Conservation (phyloP, 1,284 basidiomycete species). For the Irpex rosettiformis region DNA sequence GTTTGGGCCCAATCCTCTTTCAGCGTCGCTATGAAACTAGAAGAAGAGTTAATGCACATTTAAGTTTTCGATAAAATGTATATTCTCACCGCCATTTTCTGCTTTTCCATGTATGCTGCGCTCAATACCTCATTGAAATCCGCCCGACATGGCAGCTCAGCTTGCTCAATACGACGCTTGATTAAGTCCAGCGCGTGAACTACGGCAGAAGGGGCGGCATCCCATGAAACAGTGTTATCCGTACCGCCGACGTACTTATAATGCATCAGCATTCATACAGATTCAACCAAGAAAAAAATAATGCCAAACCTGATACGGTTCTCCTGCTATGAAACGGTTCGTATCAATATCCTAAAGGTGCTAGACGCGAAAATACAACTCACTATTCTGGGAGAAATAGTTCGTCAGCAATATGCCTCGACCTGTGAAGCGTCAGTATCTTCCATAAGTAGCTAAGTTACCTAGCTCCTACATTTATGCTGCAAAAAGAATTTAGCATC, state of each 20-base stretch:
- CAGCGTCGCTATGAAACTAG: conserved; percentile 76
- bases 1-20: conserved; percentile 64
- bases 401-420: conserved; percentile 68
- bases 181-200: conserved; percentile 55
- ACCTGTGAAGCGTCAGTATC: conserved; percentile 35
- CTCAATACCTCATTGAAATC: conserved; percentile 75
- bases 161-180: conserved; percentile 38
- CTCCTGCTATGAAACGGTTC: conserved; percentile 46
- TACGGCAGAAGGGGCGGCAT: conserved; percentile 54
- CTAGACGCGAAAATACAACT: conserved; percentile 26
- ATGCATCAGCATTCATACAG: background rate
- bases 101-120: conserved; percentile 77
- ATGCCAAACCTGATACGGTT: conserved; percentile 59
- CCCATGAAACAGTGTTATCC: conserved; percentile 63
- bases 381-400: conserved; percentile 82
- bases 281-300: background rate
- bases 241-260: conserved; percentile 71
- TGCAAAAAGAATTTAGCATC: conserved; percentile 23
- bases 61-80: background rate
- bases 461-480: conserved; percentile 55
- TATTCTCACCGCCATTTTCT: conserved; percentile 70
- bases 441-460: background rate
- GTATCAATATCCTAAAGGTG: background rate
- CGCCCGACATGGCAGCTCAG: conserved; percentile 35
- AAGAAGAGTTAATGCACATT: background rate